These are phyloP conservation scores for Aspergillus sparsus DNA, from an alignment of 495 filamentous ascomycete genomes.

Conservation along the genomic window DNA sequence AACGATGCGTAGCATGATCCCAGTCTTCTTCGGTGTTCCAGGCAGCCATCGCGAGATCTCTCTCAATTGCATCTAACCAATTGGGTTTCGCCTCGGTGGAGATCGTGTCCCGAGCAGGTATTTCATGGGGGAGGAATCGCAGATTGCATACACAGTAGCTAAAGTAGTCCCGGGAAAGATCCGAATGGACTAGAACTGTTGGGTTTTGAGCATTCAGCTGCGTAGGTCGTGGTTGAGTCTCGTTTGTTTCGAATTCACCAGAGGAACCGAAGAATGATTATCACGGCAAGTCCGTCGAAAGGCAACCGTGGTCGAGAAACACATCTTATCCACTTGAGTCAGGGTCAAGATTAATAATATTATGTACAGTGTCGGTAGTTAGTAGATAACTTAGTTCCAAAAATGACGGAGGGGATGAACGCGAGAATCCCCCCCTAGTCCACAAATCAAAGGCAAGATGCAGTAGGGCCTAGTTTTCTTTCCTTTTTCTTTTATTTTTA, in stretches of 20 bases:
- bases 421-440: neutral
- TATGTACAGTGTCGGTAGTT: neutral
- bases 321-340: neutral
- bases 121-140: too few species aligned
- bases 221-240: neutral
- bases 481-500: too few species aligned
- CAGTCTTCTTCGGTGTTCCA: neutral
- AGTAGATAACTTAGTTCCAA: neutral
- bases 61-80: neutral
- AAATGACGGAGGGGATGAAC: neutral
- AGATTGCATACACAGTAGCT: too few species aligned
- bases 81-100: neutral
- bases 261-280: neutral
- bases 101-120: neutral
- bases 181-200: neutral
- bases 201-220: neutral
- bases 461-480: neutral
- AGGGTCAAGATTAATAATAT: neutral
- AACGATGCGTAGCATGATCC: slow-evolving; percentile 4
- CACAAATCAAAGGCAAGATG: neutral
- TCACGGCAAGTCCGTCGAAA: neutral
- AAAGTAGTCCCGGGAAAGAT: too few species aligned
- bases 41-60: slow-evolving; percentile 1
- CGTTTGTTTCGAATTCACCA: neutral
- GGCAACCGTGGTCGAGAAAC: neutral